These are phyloP conservation scores for Zymoseptoria pseudotritici DNA, from an alignment of 2,329 filamentous ascomycete genomes.

Conservation along the genomic window DNA sequence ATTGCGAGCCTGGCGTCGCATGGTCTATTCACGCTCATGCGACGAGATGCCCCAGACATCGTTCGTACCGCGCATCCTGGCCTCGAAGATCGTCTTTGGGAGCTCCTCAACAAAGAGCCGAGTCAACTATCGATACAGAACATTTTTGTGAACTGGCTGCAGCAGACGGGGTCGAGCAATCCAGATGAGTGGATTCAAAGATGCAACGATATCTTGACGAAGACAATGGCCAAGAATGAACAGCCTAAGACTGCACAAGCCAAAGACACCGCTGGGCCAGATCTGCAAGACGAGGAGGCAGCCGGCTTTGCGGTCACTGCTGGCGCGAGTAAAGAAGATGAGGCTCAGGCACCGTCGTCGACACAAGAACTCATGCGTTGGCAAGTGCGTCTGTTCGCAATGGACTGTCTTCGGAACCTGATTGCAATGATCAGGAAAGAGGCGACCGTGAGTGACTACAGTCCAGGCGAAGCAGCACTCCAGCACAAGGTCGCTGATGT, in stretches of 20 bases:
- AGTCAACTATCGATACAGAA: slow-evolving; percentile 73
- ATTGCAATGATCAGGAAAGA: slow-evolving; percentile 73
- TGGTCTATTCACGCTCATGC: slow-evolving; percentile 91
- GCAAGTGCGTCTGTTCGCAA: slow-evolving; percentile 92
- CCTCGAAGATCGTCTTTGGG: slow-evolving; percentile 87
- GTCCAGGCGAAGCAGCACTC: slow-evolving; percentile 66
- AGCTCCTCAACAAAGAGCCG: slow-evolving; percentile 71
- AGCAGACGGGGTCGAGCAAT: slow-evolving; percentile 75
- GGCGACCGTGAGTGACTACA: slow-evolving; percentile 68
- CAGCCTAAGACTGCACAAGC: slow-evolving; percentile 37
- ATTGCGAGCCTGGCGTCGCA: slow-evolving; percentile 79
- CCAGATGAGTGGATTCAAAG: slow-evolving; percentile 80
- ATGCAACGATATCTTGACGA: slow-evolving; percentile 81
- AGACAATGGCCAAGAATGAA: slow-evolving; percentile 64
- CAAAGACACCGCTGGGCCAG: slow-evolving; percentile 52
- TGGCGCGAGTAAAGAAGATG: slow-evolving; percentile 45
- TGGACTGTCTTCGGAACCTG: slow-evolving; percentile 79
- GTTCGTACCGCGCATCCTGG: slow-evolving; percentile 66
- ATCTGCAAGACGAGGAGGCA: slow-evolving; percentile 91
- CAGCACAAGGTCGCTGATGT: slow-evolving; percentile 85
- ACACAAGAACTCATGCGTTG: slow-evolving; percentile 84
- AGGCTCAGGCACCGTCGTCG: slow-evolving; percentile 32
- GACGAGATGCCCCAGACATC: slow-evolving; percentile 77
- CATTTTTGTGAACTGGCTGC: slow-evolving; percentile 87
- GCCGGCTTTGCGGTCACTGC: slow-evolving; percentile 82